Percentiles rank a stretch among this genome's conserved stretches.
phyloP scores from a whole-genome alignment of 331 rosid genomes.

The Quercus phellos region DNA sequence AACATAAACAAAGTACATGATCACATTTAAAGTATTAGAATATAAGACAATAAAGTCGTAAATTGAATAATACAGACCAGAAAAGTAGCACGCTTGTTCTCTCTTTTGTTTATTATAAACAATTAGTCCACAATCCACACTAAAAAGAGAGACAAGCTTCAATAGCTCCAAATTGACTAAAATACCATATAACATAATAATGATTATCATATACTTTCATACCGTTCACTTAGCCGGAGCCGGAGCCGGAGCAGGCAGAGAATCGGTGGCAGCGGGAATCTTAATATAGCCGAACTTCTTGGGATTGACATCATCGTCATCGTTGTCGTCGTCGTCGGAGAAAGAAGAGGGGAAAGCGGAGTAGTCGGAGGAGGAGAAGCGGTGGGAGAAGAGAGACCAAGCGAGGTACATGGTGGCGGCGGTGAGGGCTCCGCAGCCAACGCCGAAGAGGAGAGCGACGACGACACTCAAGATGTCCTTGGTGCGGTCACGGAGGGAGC shows the following conservation, averaged over 20 bases:
- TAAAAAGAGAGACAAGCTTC: background rate
- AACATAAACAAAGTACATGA: background rate
- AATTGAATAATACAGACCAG: slow-evolving; percentile 13
- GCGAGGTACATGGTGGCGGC: slow-evolving; percentile 87
- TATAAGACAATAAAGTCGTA: slow-evolving; percentile 2
- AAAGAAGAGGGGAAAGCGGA: slow-evolving; percentile 6
- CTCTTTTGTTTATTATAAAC: slow-evolving; percentile 9
- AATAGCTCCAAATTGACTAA: slow-evolving; percentile 2
- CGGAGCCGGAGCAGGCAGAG: slow-evolving; percentile 13
- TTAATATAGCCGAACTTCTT: slow-evolving; percentile 69
- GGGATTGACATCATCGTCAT: slow-evolving; percentile 29
- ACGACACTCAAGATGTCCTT: slow-evolving; percentile 88
- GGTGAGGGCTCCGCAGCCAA: slow-evolving; percentile 82
- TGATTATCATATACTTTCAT: slow-evolving; percentile 19
- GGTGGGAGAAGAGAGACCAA: slow-evolving; percentile 58
- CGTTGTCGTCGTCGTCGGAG: slow-evolving; percentile 30
- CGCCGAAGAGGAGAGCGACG: slow-evolving; percentile 80
- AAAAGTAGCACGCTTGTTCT: slow-evolving; percentile 27
- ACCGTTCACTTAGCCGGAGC: slow-evolving; percentile 35
- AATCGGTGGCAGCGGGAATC: slow-evolving; percentile 45
- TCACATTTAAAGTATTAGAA: background rate
- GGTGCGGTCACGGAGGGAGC: slow-evolving; percentile 82
- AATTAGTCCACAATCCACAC: slow-evolving; percentile 23
- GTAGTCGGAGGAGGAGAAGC: slow-evolving; percentile 22
- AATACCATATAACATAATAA: background rate